A percentile compares a stretch with the other conserved stretches of the same genome.
Conservation (phyloP, 2,329 filamentous ascomycete species). For the Aureobasidium pullulans region DNA sequence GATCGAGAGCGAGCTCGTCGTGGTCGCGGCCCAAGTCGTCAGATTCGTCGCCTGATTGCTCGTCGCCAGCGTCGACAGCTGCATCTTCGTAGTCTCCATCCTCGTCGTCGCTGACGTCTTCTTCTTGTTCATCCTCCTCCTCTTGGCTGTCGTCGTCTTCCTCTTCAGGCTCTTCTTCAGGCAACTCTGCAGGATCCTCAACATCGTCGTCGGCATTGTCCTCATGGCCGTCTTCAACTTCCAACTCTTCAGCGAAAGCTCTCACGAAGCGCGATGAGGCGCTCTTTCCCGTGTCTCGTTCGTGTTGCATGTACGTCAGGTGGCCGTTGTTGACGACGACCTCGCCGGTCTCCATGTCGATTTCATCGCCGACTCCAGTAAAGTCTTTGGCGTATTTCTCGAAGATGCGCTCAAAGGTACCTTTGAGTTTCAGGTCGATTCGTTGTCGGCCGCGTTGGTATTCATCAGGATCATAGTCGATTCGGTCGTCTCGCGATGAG, state of each 20-base stretch:
- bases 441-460: conserved; percentile 44
- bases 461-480: neutral
- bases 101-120: conserved; percentile 13
- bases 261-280: conserved; percentile 24
- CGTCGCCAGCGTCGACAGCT: conserved; percentile 2
- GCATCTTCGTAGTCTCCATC: conserved; percentile 8
- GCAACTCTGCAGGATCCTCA: conserved; percentile 17
- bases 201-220: conserved; percentile 32
- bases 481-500: neutral
- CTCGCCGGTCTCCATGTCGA: conserved; percentile 72
- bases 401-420: conserved; percentile 82
- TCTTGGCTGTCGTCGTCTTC: conserved; percentile 2
- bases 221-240: conserved; percentile 24
- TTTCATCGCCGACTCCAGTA: conserved; percentile 75
- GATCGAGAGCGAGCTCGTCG: neutral
- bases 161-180: conserved; percentile 15
- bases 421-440: conserved; percentile 67
- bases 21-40: conserved; percentile 16
- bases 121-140: conserved; percentile 9
- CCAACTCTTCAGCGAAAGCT: conserved; percentile 26
- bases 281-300: conserved; percentile 42
- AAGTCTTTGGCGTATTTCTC: conserved; percentile 83
- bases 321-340: conserved; percentile 92
- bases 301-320: conserved; percentile 54
- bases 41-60: conserved; percentile 13